phyloP scores from a whole-genome alignment of 2,329 filamentous ascomycete genomes.

The Myriangium duriaei region DNA sequence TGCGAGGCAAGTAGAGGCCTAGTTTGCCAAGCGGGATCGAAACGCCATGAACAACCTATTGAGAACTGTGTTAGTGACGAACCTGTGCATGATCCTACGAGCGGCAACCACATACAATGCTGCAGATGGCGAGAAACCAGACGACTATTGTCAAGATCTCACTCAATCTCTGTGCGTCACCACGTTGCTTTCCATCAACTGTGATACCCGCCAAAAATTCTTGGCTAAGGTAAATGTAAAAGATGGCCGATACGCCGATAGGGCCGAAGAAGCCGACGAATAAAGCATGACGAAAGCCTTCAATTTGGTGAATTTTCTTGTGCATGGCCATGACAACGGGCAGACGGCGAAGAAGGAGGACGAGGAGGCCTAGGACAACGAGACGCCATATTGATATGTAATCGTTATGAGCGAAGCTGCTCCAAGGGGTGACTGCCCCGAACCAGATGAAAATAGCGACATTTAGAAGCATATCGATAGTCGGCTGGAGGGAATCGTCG shows the following conservation, averaged over 20 bases:
- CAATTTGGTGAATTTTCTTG: constrained; percentile 66
- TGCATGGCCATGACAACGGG: constrained; percentile 66
- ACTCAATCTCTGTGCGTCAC: constrained; percentile 52
- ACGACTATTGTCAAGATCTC: constrained; percentile 62
- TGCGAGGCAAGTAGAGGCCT: constrained; percentile 48
- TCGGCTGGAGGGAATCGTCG: constrained; percentile 87
- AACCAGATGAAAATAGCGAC: constrained; percentile 84
- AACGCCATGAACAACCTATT: constrained; percentile 63
- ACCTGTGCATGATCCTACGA: no score
- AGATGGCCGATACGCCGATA: constrained; percentile 80
- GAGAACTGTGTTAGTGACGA: background rate
- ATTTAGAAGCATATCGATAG: constrained; percentile 89
- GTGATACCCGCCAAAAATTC: constrained; percentile 55
- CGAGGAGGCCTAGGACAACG: constrained; percentile 58
- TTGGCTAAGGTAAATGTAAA: constrained; percentile 71
- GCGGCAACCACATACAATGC: constrained; percentile 67
- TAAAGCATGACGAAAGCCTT: constrained; percentile 58
- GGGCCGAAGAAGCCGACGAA: constrained; percentile 92
- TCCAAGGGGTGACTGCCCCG: constrained; percentile 75
- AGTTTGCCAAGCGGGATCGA: constrained; percentile 67
- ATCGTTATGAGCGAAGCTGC: constrained; percentile 50
- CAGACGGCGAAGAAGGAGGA: constrained; percentile 64
- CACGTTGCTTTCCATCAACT: constrained; percentile 47
- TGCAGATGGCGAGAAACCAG: constrained; percentile 78
- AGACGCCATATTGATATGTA: constrained; percentile 65